Evolutionary conservation across 2,329 filamentous ascomycete genomes (phyloP).

Genomic region (Aspergillus carbonarius): DNA sequence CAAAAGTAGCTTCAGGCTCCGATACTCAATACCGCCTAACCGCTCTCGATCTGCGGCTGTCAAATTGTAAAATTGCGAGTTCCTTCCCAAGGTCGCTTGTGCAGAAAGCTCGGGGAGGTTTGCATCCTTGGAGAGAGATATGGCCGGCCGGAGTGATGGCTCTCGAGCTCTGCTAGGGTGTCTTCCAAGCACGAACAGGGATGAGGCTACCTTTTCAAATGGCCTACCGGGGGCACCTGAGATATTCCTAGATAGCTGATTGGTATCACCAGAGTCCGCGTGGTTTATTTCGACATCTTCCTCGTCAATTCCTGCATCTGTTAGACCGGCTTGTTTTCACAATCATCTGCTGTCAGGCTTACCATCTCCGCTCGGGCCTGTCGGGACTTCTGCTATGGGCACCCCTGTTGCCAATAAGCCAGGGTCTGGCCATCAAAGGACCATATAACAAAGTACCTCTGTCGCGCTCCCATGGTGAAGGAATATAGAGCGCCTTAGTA

Average conservation of each 20-base stretch:
- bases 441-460: constrained; percentile 14
- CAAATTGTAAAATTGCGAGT: constrained; percentile 49
- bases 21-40: constrained; percentile 56
- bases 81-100: constrained; percentile 47
- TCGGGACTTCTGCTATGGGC: constrained; percentile 27
- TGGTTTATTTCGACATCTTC: constrained; percentile 9
- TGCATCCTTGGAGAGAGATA: constrained; percentile 22
- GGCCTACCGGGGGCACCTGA: not conserved
- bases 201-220: not conserved
- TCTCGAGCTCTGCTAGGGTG: constrained; percentile 10
- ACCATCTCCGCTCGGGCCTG: constrained; percentile 14
- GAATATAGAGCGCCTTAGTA: constrained; percentile 27
- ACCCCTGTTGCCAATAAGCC: constrained; percentile 20
- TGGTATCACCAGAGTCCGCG: not conserved
- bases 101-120: constrained; percentile 45
- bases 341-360: not conserved
- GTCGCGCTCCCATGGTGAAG: constrained; percentile 24
- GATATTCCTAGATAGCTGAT: not conserved
- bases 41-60: constrained; percentile 43
- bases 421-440: not conserved
- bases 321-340: not conserved
- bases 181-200: constrained; percentile 14
- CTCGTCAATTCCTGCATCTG: not conserved
- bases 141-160: constrained; percentile 14
- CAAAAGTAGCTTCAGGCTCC: constrained; percentile 50